Base-by-base conservation (phyloP, 495 filamentous ascomycete species). In the Glutinoglossum americanum region DNA sequence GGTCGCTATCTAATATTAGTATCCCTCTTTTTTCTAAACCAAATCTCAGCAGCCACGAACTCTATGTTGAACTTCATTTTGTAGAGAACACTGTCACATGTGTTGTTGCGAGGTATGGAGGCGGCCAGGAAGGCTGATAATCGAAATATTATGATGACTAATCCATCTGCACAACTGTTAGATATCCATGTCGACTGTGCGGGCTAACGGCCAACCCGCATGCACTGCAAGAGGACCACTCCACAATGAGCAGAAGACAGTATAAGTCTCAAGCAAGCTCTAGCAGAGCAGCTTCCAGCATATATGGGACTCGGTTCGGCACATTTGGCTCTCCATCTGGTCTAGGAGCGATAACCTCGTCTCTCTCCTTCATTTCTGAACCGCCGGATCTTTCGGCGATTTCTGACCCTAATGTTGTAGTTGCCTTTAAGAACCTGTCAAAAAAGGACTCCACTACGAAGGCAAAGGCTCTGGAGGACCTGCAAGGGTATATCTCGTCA, bases 61-160 rank as follows among this genome's bases (percentile, higher is more conserved):
- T 94, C 92, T 63, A 97, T 97, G 63, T 87, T 85, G 76, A 97
- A 97, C 77, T 84, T 92, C 92, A 98, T 98, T 60, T 70, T 82
- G 49, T 10, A 49, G 19, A 5, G 13, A 17, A 13, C 30, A 25
- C 23, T 51, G 17, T 26, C n/a, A 30, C 11, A 54, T 13, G 27
- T 26, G n/a, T 35, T 25, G 32, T 11, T 35, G 11, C 4, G 11
- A 35, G 32, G 32, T 5, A 35, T 35, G 32, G 5, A 11, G 32
- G 11, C 11, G 5, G 32, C 11, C 11, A 5, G 32, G 4, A 41
- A 11, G 13, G 37, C 37, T 41, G 37, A 41, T 41, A 41, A 35
- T 35, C 32, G 48, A 25, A n/a, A n/a, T n/a, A n/a, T n/a, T n/a
- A n/a, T 25, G 1, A 51, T 51, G 27, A 25, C 47, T 25, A 28